A percentile compares a stretch with the other conserved stretches of the same genome.
These are phyloP conservation scores for Dimocarpus longan DNA, from an alignment of 345 rosid genomes.

Conservation along the genomic window DNA sequence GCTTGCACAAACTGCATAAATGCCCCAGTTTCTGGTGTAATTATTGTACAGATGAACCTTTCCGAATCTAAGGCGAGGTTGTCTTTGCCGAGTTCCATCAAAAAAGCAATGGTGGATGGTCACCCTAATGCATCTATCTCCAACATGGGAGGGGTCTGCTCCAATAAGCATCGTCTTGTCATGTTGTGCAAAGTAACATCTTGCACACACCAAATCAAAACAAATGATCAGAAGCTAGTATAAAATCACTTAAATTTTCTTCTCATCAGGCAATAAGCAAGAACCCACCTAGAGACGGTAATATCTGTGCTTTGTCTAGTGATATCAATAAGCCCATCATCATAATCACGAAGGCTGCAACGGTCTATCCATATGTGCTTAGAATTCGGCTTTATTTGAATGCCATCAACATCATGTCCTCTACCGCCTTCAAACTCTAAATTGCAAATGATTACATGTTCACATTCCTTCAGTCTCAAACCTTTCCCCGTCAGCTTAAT, in stretches of 20 bases:
- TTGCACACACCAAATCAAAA: slow-evolving; percentile 25
- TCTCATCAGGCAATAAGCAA: not conserved
- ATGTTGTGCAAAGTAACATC: slow-evolving; percentile 78
- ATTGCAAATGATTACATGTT: slow-evolving; percentile 78
- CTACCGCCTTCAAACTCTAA: slow-evolving; percentile 92
- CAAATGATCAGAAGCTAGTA: slow-evolving; percentile 15
- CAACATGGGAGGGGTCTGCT: slow-evolving; percentile 71
- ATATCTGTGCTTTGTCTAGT: slow-evolving; percentile 84
- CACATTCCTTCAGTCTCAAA: slow-evolving; percentile 80
- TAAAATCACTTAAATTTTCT: not conserved
- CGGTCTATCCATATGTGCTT: slow-evolving; percentile 92
- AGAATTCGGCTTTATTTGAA: slow-evolving; percentile 93
- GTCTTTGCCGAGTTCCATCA: slow-evolving; percentile 84
- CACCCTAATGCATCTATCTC: slow-evolving; percentile 80
- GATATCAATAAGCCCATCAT: slow-evolving; percentile 89
- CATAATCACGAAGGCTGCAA: slow-evolving; percentile 82
- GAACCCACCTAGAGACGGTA: slow-evolving; percentile 77
- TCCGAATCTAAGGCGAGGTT: slow-evolving; percentile 87
- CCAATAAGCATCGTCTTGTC: slow-evolving; percentile 91
- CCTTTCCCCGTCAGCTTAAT: slow-evolving; percentile 83
- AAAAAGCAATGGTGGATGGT: slow-evolving; percentile 96
- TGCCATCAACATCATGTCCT: slow-evolving; percentile 86
- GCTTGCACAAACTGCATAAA: slow-evolving; percentile 93
- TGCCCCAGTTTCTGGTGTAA: slow-evolving; percentile 84
- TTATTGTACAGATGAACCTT: slow-evolving; percentile 92